These are phyloP conservation scores for Aspergillus sp. DNA, from an alignment of 2,329 filamentous ascomycete genomes.

Conservation along the genomic window DNA sequence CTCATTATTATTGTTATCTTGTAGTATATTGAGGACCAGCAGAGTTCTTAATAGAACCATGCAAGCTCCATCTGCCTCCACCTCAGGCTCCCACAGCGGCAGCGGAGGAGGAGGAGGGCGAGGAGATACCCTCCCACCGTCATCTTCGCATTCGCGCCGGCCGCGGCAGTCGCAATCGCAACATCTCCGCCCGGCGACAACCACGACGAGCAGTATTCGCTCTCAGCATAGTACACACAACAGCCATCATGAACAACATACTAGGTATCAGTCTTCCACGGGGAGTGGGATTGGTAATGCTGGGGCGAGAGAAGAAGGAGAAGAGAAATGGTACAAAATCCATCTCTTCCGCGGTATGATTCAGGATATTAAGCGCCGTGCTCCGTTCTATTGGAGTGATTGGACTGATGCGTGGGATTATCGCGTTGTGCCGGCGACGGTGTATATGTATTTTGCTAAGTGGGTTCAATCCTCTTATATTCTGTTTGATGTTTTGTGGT, in stretches of 20 bases:
- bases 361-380: constrained; percentile 72
- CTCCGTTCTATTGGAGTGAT: constrained; percentile 78
- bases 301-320: background rate
- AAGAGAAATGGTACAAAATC: constrained; percentile 71
- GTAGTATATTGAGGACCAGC: too few relatives aligned
- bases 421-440: constrained; percentile 78
- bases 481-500: too few relatives aligned
- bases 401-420: constrained; percentile 90
- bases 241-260: background rate
- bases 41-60: background rate
- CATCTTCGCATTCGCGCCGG: constrained; percentile 20
- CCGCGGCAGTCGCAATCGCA: constrained; percentile 7
- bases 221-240: background rate
- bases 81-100: background rate
- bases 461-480: constrained; percentile 51
- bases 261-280: too few relatives aligned
- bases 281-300: too few relatives aligned
- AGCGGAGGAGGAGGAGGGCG: too few relatives aligned
- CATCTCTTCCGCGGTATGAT: constrained; percentile 76
- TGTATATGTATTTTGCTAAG: constrained; percentile 97
- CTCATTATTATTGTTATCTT: too few relatives aligned
- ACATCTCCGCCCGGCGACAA: background rate
- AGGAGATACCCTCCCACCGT: background rate
- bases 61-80: background rate
- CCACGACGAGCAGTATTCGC: background rate